Conservation (phyloP, 371 early-diverging fungal genomes). For the Sporodiniella umbellata region DNA sequence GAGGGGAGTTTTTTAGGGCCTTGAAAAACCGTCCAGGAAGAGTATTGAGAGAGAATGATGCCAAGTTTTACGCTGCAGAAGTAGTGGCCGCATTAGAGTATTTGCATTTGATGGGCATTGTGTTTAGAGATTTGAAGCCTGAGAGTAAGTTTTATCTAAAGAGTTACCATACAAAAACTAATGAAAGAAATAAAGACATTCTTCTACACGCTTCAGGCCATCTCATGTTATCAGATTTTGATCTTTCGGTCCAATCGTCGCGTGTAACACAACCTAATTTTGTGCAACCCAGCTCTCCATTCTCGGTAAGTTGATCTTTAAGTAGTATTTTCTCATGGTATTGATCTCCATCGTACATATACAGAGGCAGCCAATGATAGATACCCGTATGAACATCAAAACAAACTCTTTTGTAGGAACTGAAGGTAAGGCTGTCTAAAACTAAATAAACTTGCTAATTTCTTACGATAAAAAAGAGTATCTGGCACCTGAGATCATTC, state of each 20-base stretch:
- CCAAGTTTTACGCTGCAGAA: conserved; percentile 98
- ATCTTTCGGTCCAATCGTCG: conserved; percentile 85
- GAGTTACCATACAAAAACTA: not conserved
- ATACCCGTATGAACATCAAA: conserved; percentile 86
- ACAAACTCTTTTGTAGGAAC: conserved; percentile 97
- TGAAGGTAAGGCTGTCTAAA: conserved; percentile 53
- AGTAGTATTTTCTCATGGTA: not conserved
- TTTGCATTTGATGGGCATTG: conserved; percentile 91
- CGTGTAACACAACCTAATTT: conserved; percentile 74
- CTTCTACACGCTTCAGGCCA: conserved; percentile 91
- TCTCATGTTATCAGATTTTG: conserved; percentile 96
- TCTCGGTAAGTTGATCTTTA: conserved; percentile 34
- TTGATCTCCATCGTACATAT: not conserved
- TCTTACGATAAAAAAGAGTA: conserved; percentile 58
- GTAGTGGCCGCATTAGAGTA: conserved; percentile 91
- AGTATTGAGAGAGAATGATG: conserved; percentile 79
- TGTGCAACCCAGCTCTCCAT: conserved; percentile 61
- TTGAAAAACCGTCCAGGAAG: conserved; percentile 83
- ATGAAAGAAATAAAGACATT: conserved; percentile 54
- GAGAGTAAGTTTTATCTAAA: conserved; percentile 76
- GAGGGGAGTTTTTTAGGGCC: conserved; percentile 96
- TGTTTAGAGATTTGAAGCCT: conserved; percentile 98
- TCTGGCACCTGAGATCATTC: conserved; percentile 94
- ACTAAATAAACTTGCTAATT: no score
- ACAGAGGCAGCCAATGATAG: conserved; percentile 48